Base-by-base conservation (phyloP, 129 eudicot species). In the Chrysanthemum makinoi region DNA sequence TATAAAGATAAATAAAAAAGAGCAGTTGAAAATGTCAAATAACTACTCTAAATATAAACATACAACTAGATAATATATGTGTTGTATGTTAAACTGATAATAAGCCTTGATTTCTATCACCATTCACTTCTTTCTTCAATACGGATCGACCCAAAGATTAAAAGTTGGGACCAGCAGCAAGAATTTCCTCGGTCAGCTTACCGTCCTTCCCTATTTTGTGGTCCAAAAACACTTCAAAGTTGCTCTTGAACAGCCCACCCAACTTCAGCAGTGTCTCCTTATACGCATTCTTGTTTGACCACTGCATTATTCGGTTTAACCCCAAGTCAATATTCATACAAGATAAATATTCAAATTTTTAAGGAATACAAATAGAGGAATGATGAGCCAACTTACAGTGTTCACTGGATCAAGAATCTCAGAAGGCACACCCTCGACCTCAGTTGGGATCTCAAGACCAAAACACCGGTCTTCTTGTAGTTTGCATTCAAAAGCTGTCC, bases 391-490 rank as follows among this genome's bases (percentile, higher is more conserved):
- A 79, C 99, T 88, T 13, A 95, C 97, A 0, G 97, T 82, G 79
- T 95, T 95, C 65, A 78, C 78, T 1, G 99, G 99, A 64, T 90
- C 89, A 52, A 95, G 85, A 72, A 95, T 90, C 74, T 90, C 96
- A 0, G 96, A 86, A 80, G 99, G 99, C 77, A 90, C 96, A 0
- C 99, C 97, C 70, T 95, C 97, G 7, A 95, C 80, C 80, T 80
- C 91, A n/a, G 82, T 84, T 12, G 99, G 99, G 74, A 90, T 95
- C 67, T 95, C 96, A 19, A 95, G 82, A 70, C 99, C 99, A 75
- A 95, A 95, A 5, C 87, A 93, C 77, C 84, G 1, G 96, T 90
- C 63, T 79, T 87, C 73, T 72, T 83, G 86, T 89, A 95, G 13
- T 86, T 77, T 8, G 97, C 94, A 15, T 74, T 84, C 82, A 90